Evolutionary conservation across 805 yeast species (phyloP), one percentile per base, ranked within the genome.

Genomic region (Schizosaccharomyces cryophilus): DNA sequence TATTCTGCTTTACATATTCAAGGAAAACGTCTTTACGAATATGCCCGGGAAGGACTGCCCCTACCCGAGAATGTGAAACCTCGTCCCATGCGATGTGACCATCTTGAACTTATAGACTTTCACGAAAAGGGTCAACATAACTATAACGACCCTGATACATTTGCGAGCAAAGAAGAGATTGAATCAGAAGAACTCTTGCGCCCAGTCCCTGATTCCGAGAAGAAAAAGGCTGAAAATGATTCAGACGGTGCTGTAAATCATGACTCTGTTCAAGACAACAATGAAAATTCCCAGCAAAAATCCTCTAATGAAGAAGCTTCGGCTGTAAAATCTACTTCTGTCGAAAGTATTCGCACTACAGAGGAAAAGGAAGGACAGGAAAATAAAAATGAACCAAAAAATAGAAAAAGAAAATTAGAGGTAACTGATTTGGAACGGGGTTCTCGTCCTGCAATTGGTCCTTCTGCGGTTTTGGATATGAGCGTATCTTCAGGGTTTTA

Each of bases 401-500:
- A 3, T 45, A 51, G 24, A 13, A 51, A 51, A 29, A 21, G 56
- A 21, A 51, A 51, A 5, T 51, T 51, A 19, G 4, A 69, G 15
- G 59, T n/a, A 5, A 19, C 48, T 60, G 61, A 42, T 19, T 26
- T 26, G 9, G 47, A 31, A 4, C 56, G 58, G 6, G 61, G 55
- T 15, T 21, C 55, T 9, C 42, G 35, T 6, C 40, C 40, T 31
- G 42, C 55, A 35, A 38, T 42, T 68, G 26, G 69, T 19, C 73
- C 73, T 1, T 66, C 84, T 59, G 66, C 90, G 30, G 89, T 84
- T 66, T 80, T 93, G 65, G 78, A 77, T 17, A 80, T 94, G 3
- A 77, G 79, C 42, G 98, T 90, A 0, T 84, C 95, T 0, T 87
- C 96, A 0, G 99, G 99, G 1, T 93, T 97, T 0, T 93, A 93